Conservation (phyloP, 257 asterid species). For the Cinchona pubescens region DNA sequence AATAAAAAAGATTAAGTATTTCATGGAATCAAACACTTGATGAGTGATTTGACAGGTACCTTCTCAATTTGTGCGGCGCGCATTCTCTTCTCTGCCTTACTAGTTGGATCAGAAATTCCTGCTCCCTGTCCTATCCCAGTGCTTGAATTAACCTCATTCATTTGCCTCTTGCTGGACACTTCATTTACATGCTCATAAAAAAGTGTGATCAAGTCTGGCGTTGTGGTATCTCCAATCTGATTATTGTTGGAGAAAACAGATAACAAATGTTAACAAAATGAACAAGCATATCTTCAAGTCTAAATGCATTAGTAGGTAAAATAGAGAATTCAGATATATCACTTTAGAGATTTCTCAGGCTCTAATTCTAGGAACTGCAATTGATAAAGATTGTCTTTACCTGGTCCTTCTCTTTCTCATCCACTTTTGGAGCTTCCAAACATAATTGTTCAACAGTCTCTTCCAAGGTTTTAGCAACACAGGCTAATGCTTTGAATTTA, state of each 20-base stretch:
- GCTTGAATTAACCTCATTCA: conserved; percentile 11
- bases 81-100: conserved; percentile 18
- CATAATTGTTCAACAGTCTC: not conserved
- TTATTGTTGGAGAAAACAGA: conserved; percentile 6
- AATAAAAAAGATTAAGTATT: not conserved
- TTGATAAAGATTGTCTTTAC: not conserved
- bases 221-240: conserved; percentile 15
- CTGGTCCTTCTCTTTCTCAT: not conserved
- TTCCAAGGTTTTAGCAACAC: not conserved
- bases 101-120: conserved; percentile 6
- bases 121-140: not conserved
- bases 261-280: not conserved
- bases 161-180: conserved; percentile 13
- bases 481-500: not conserved
- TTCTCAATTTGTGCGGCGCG: conserved; percentile 14
- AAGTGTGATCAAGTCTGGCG: conserved; percentile 13
- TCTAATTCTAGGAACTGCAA: not conserved
- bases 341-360: not conserved
- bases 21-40: not conserved
- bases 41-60: conserved; percentile 17
- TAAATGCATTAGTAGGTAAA: not conserved
- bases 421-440: not conserved
- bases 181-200: conserved; percentile 14
- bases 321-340: not conserved
- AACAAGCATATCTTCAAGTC: not conserved